phyloP scores from a whole-genome alignment of 139 green algal species.

The Chlorella sorokiniana region DNA sequence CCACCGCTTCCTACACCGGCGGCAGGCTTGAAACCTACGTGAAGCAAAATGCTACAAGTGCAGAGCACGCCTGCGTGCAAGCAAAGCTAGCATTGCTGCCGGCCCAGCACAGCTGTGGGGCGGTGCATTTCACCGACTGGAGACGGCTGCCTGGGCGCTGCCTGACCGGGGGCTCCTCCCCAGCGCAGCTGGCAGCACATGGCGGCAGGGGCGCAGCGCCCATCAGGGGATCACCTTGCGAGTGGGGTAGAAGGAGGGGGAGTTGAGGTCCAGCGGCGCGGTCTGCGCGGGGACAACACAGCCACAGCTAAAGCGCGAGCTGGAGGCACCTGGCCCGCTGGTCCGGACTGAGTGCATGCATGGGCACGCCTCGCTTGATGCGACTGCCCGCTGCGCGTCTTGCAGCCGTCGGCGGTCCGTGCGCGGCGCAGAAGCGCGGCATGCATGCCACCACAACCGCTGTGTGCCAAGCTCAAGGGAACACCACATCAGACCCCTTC shows the following conservation, averaged over 20 bases:
- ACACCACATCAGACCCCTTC: too few relatives aligned
- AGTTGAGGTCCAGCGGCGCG: constrained; percentile 79
- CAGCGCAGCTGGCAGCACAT: neutral
- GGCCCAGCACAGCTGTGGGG: too few relatives aligned
- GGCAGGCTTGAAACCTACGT: neutral
- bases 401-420: too few relatives aligned
- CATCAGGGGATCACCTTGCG: constrained; percentile 26
- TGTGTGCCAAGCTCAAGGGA: too few relatives aligned
- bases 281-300: constrained; percentile 62
- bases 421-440: too few relatives aligned
- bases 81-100: too few relatives aligned
- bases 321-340: too few relatives aligned
- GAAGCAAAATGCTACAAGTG: neutral
- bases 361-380: neutral
- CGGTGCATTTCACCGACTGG: too few relatives aligned
- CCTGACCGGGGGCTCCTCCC: too few relatives aligned
- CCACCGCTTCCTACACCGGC: constrained; percentile 53
- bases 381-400: too few relatives aligned
- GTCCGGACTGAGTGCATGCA: neutral
- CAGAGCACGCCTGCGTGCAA: neutral
- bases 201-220: neutral
- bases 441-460: too few relatives aligned
- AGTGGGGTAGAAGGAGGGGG: constrained; percentile 74
- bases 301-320: neutral
- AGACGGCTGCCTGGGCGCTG: too few relatives aligned